Conservation (phyloP, 2,329 filamentous ascomycete genomes). For the Orbilia javanica region DNA sequence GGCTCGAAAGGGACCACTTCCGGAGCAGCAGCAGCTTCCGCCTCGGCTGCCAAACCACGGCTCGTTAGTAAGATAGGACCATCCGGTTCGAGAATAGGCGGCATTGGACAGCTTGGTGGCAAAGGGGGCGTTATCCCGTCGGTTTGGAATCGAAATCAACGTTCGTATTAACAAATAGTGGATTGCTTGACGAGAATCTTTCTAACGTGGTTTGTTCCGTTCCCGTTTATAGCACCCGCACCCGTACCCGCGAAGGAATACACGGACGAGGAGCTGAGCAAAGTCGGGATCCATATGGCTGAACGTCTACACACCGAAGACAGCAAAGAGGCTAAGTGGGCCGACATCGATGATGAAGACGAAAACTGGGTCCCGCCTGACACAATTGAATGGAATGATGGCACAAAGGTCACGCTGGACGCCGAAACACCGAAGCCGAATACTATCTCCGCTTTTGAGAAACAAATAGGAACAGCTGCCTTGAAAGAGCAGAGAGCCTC, state of each 20-base stretch:
- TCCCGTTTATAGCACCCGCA: conserved; percentile 68
- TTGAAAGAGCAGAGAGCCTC: conserved; percentile 59
- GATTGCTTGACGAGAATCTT: background rate
- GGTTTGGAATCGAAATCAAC: conserved; percentile 89
- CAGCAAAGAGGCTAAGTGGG: conserved; percentile 83
- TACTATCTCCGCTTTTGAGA: conserved; percentile 60
- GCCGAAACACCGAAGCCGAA: conserved; percentile 70
- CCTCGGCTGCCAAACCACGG: conserved; percentile 60
- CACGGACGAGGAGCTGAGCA: conserved; percentile 87
- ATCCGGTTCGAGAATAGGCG: conserved; percentile 56
- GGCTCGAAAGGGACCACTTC: conserved; percentile 43
- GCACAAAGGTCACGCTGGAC: conserved; percentile 82
- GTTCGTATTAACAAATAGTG: conserved; percentile 68
- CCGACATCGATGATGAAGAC: conserved; percentile 88
- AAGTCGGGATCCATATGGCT: conserved; percentile 87
- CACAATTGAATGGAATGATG: conserved; percentile 87
- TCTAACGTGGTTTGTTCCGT: background rate
- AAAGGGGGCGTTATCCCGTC: conserved; percentile 59
- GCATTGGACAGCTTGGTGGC: conserved; percentile 51
- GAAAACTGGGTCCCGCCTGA: conserved; percentile 85
- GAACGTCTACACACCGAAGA: conserved; percentile 82
- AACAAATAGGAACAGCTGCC: conserved; percentile 48
- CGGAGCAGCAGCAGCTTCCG: conserved; percentile 31
- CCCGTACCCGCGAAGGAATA: conserved; percentile 80
- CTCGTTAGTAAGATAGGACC: conserved; percentile 60